phyloP scores from a whole-genome alignment of 2,329 filamentous ascomycete genomes.

The Elsinoe australis region DNA sequence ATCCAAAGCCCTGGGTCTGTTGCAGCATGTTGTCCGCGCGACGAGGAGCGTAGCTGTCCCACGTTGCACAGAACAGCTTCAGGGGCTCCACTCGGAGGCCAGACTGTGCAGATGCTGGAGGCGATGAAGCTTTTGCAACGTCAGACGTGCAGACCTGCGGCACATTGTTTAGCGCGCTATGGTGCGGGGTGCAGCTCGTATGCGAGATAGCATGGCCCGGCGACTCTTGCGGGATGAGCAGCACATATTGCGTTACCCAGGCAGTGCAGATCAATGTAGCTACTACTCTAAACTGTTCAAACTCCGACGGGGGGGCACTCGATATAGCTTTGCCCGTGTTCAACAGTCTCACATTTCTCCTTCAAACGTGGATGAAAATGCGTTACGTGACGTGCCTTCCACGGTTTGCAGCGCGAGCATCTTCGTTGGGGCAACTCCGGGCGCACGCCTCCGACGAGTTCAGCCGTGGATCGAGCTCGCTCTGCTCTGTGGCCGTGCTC shows the following conservation, averaged over 20 bases:
- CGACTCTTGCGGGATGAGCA: background rate
- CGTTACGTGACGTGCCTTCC: background rate
- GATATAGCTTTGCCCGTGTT: background rate
- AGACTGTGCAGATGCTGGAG: background rate
- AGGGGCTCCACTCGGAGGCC: slow-evolving; percentile 4
- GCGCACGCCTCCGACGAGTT: background rate
- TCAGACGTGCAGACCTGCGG: too few species aligned
- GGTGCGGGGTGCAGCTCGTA: slow-evolving; percentile 5
- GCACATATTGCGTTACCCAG: background rate
- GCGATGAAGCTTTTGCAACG: slow-evolving; percentile 11
- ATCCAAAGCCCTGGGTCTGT: slow-evolving; percentile 1
- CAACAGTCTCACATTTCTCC: background rate
- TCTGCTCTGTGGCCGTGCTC: background rate
- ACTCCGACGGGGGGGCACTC: background rate
- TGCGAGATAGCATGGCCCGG: background rate
- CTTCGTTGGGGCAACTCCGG: background rate
- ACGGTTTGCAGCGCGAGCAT: background rate
- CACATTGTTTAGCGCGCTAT: background rate
- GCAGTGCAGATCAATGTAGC: too few species aligned
- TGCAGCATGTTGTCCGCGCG: slow-evolving; percentile 4
- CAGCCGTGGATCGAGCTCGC: background rate
- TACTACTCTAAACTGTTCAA: too few species aligned
- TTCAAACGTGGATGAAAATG: too few species aligned
- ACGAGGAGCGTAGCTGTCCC: slow-evolving; percentile 1
- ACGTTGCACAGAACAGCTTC: slow-evolving; percentile 1